Percentiles rank a stretch among this genome's conserved stretches.
phyloP scores from a whole-genome alignment of 495 filamentous ascomycete species.

The Cudoniella acicularis region DNA sequence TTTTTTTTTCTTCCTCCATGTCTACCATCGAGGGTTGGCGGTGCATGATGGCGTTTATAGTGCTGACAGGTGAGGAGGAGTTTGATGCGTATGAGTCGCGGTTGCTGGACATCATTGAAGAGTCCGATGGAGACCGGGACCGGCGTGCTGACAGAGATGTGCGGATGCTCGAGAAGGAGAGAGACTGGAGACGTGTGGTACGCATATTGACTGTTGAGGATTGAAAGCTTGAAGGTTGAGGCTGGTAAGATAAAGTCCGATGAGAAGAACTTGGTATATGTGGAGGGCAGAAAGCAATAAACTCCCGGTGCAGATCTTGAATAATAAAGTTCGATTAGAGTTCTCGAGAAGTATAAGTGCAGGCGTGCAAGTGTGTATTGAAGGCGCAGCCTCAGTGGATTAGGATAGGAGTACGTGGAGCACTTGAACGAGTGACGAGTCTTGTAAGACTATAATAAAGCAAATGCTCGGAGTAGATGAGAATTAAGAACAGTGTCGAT shows the following conservation, averaged over 20 bases:
- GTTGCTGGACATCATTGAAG: conserved; percentile 28
- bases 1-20: conserved; percentile 44
- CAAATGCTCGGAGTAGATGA: neutral
- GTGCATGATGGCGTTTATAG: conserved; percentile 49
- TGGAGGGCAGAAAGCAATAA: neutral
- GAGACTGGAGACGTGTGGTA: conserved; percentile 42
- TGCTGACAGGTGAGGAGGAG: conserved; percentile 33
- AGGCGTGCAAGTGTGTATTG: conserved; percentile 2
- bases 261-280: neutral
- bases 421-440: conserved; percentile 26
- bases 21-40: conserved; percentile 42
- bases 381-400: conserved; percentile 22
- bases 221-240: neutral
- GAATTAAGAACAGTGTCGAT: neutral
- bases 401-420: conserved; percentile 7
- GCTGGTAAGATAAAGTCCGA: neutral
- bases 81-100: conserved; percentile 38
- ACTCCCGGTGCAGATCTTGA: neutral
- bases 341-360: neutral
- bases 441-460: conserved; percentile 12
- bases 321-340: conserved; percentile 26
- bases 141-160: conserved; percentile 39
- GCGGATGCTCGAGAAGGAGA: conserved; percentile 47
- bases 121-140: conserved; percentile 25
- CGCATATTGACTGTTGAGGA: conserved; percentile 21